phyloP scores from a whole-genome alignment of 1,284 basidiomycete genomes.

The Ustilago curta region DNA sequence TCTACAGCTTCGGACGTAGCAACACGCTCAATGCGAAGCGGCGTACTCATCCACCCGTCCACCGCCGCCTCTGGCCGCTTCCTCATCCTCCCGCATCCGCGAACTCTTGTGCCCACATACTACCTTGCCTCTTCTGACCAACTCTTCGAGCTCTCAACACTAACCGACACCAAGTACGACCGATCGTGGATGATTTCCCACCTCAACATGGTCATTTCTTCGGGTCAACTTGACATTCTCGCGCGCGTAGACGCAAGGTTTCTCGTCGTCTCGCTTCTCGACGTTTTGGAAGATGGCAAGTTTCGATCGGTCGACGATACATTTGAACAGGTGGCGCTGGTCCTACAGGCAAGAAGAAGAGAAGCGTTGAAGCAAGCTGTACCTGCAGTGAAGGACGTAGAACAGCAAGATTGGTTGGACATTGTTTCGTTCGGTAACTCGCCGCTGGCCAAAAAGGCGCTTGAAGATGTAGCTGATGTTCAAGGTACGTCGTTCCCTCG shows the following conservation, averaged over 20 bases:
- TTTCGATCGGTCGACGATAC: conserved; percentile 34
- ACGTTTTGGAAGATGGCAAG: conserved; percentile 17
- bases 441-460: conserved; percentile 8
- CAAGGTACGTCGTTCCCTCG: conserved; percentile 30
- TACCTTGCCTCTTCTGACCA: conserved; percentile 15
- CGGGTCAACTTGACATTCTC: conserved; percentile 35
- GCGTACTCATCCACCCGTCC: conserved; percentile 32
- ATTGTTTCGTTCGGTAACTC: conserved; percentile 28
- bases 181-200: conserved; percentile 41
- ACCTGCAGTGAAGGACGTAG: conserved; percentile 13
- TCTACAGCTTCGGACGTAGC: not conserved
- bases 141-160: conserved; percentile 27
- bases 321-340: conserved; percentile 35
- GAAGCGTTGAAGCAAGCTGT: conserved; percentile 12
- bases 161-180: conserved; percentile 28
- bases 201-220: conserved; percentile 28
- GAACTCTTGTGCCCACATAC: conserved; percentile 34
- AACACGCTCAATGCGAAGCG: conserved; percentile 18
- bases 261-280: conserved; percentile 22
- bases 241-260: conserved; percentile 28
- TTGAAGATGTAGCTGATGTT: conserved; percentile 30
- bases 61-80: conserved; percentile 17
- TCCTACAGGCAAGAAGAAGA: conserved; percentile 9
- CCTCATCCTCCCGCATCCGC: conserved; percentile 46
- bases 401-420: conserved; percentile 37